Conservation (phyloP, 495 filamentous ascomycete genomes). For the Trichoderma erinaceum region DNA sequence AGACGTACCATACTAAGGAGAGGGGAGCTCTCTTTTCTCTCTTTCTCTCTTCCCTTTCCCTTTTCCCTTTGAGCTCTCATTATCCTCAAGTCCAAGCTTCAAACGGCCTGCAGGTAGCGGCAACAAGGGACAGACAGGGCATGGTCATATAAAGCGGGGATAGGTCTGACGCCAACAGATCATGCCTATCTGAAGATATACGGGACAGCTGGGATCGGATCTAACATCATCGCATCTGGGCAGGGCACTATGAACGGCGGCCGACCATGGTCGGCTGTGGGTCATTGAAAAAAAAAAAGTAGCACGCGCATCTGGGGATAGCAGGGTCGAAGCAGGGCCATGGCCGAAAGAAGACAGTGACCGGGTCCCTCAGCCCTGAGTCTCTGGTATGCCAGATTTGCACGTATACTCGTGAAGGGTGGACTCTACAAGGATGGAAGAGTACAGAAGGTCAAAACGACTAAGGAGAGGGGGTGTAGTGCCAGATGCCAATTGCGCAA, state of each 20-base stretch:
- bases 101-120: neutral
- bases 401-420: neutral
- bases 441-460: neutral
- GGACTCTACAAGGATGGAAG: constrained; percentile 1
- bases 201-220: constrained; percentile 4
- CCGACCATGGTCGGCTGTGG: constrained; percentile 7
- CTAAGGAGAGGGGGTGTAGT: neutral
- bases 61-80: neutral
- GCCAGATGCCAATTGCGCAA: neutral
- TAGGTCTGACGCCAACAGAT: constrained; percentile 7
- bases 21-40: neutral
- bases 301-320: constrained; percentile 9
- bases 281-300: neutral
- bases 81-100: neutral
- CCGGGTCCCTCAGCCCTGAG: neutral
- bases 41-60: neutral
- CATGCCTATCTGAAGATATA: neutral
- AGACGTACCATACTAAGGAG: neutral
- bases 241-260: constrained; percentile 5
- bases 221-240: neutral
- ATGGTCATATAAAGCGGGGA: neutral
- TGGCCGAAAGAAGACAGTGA: neutral
- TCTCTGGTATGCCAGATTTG: constrained; percentile 7
- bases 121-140: neutral
- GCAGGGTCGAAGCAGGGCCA: neutral